phyloP scores from a whole-genome alignment of 1,139 yeast genomes.

The Spathaspora sp. region DNA sequence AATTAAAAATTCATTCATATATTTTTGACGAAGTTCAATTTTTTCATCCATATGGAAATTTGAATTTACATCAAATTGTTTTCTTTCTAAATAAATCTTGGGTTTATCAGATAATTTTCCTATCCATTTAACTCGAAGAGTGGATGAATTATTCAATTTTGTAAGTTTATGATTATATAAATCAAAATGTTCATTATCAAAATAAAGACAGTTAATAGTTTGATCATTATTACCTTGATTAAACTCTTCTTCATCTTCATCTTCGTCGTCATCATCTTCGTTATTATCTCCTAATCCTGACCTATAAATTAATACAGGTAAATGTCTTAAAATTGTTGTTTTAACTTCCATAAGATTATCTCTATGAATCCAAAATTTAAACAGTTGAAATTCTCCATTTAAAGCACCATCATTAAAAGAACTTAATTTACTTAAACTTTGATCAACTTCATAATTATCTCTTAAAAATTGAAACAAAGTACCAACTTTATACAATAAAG shows the following conservation, averaged over 20 bases:
- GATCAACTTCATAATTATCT: constrained; percentile 54
- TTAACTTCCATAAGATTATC: constrained; percentile 97
- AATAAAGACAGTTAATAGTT: constrained; percentile 79
- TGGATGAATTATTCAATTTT: constrained; percentile 65
- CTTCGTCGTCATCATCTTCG: constrained; percentile 37
- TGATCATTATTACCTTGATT: constrained; percentile 51
- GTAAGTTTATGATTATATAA: constrained; percentile 82
- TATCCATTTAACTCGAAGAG: constrained; percentile 87
- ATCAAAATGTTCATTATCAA: constrained; percentile 81
- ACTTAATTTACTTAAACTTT: constrained; percentile 41
- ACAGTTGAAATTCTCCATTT: constrained; percentile 65
- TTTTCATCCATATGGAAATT: constrained; percentile 57
- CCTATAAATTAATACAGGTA: constrained; percentile 85
- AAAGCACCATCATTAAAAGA: constrained; percentile 48
- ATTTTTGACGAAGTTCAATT: constrained; percentile 72
- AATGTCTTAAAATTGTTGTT: constrained; percentile 86
- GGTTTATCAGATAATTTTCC: constrained; percentile 78
- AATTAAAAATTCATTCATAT: constrained; percentile 29
- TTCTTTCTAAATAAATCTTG: constrained; percentile 78
- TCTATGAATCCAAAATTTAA: constrained; percentile 94
- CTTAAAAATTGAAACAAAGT: constrained; percentile 78
- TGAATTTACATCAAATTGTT: constrained; percentile 59
- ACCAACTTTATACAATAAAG: constrained; percentile 80
- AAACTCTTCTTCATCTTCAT: constrained; percentile 31
- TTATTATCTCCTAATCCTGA: constrained; percentile 37